These are phyloP conservation scores for Candida andamanensis DNA, from an alignment of 805 yeast genomes.

Conservation along the genomic window DNA sequence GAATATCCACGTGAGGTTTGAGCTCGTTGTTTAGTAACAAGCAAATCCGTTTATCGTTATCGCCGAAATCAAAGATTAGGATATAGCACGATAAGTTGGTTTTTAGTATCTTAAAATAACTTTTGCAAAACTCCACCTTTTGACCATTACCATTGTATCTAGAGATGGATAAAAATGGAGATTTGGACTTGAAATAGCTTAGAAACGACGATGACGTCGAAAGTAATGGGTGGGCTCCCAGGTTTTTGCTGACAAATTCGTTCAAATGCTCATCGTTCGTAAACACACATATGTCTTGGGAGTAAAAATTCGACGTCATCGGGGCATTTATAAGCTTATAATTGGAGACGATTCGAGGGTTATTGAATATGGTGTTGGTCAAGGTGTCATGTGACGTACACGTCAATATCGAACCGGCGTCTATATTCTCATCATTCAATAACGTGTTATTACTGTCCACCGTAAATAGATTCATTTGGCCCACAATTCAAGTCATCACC, in stretches of 20 bases:
- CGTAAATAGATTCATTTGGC: not conserved
- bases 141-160: constrained; percentile 6
- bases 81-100: constrained; percentile 26
- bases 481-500: too few species aligned
- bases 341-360: constrained; percentile 2
- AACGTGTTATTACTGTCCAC: constrained; percentile 6
- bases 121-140: constrained; percentile 20
- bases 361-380: constrained; percentile 14
- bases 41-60: constrained; percentile 10
- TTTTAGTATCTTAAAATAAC: constrained; percentile 17
- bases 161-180: constrained; percentile 24
- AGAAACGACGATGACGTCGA: constrained; percentile 18
- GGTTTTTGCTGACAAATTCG: constrained; percentile 1
- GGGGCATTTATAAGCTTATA: constrained; percentile 11
- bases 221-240: constrained; percentile 11
- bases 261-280: constrained; percentile 1
- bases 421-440: constrained; percentile 7
- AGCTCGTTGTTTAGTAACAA: constrained; percentile 24
- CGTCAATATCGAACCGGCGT: constrained; percentile 10
- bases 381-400: constrained; percentile 18
- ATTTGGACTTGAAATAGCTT: constrained; percentile 22
- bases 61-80: constrained; percentile 15
- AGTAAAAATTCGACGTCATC: constrained; percentile 15
- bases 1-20: constrained; percentile 25
- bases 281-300: constrained; percentile 5